Base-by-base conservation (phyloP, 768 basidiomycete genomes). In the Kwoniella dejecticola region DNA sequence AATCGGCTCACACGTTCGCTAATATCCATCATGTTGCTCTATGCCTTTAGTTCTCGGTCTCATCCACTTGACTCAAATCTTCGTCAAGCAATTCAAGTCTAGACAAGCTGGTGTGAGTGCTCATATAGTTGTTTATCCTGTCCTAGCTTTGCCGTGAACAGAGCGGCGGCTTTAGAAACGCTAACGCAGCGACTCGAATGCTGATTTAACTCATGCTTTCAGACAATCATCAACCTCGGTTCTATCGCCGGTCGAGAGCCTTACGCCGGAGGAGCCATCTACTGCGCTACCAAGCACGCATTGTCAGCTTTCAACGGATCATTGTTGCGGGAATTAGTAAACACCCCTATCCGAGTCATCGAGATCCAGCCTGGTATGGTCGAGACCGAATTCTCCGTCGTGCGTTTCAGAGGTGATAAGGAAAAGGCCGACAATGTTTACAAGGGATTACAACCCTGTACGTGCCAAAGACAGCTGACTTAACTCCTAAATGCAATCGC, bases 341-440 rank as follows among this genome's bases (percentile, higher is more conserved):
- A 90, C 74, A 96, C 94, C 15, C 87, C 87, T 19, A 92, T 99
- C 71, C 84, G 96, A 54, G 94, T 98, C 5, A 89, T 91, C 6
- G 92, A 98, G 80, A 88, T 99, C 57, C 89, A 91, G 74, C 96
- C 95, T 29, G 93, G 91, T 87, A 88, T 90, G 89, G 89, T 90
- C 29, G 89, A 90, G 79, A 90, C 77, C 15, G 75, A 93, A 71
- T 99, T 99, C 82, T 96, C 93, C 1, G 77, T 97, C 64, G 84
- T 91, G 24, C 86, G 96, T 15, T 98, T 85, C 84, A 84, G 88
- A 46, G 96, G 96, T 1, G 90, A 98, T 79, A 84, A 86, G 63
- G 68, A 77, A 2, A 86, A 87, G 0, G 96, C 96, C 3, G 87
- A 89, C 73, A 89, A 89, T 69, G 94, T 97, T 1, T 99, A 99